Percentiles rank a stretch among this genome's conserved stretches.
These are phyloP conservation scores for Ocimum tenuiflorum DNA, from an alignment of 257 asterid species.

Conservation along the genomic window DNA sequence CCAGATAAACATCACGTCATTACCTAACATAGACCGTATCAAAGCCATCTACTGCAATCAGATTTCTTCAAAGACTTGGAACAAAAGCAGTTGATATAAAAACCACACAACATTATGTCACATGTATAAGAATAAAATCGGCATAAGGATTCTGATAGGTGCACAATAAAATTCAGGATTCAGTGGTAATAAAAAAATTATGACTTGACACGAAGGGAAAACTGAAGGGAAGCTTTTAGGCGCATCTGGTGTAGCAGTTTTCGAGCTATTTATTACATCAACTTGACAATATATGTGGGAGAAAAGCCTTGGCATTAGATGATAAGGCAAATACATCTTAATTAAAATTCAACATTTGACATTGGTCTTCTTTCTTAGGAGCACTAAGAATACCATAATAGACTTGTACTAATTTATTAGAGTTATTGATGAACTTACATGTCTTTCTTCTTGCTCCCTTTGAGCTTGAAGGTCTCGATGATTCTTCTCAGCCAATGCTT, in stretches of 20 bases:
- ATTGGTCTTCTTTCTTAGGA: too few relatives aligned
- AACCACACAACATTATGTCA: neutral
- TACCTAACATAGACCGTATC: too few relatives aligned
- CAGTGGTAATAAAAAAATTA: neutral
- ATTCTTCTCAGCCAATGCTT: slow-evolving; percentile 94
- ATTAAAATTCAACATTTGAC: too few relatives aligned
- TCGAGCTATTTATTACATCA: too few relatives aligned
- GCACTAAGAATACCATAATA: neutral
- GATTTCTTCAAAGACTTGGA: slow-evolving; percentile 3
- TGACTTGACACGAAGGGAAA: neutral
- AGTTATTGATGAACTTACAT: slow-evolving; percentile 47
- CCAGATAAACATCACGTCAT: slow-evolving; percentile 8
- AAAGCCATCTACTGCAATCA: slow-evolving; percentile 11
- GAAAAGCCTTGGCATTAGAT: too few relatives aligned
- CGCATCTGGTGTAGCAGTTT: too few relatives aligned
- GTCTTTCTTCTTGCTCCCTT: slow-evolving; percentile 96
- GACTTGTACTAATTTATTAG: slow-evolving; percentile 23
- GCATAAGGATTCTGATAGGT: neutral
- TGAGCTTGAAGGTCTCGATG: slow-evolving; percentile 86
- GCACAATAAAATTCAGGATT: neutral
- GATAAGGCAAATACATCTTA: too few relatives aligned
- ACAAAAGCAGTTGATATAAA: slow-evolving; percentile 2
- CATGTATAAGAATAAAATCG: neutral
- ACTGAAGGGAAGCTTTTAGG: neutral
- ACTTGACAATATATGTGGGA: too few relatives aligned